These are phyloP conservation scores for Russula vinacea DNA, from an alignment of 768 basidiomycete species.

Conservation along the genomic window DNA sequence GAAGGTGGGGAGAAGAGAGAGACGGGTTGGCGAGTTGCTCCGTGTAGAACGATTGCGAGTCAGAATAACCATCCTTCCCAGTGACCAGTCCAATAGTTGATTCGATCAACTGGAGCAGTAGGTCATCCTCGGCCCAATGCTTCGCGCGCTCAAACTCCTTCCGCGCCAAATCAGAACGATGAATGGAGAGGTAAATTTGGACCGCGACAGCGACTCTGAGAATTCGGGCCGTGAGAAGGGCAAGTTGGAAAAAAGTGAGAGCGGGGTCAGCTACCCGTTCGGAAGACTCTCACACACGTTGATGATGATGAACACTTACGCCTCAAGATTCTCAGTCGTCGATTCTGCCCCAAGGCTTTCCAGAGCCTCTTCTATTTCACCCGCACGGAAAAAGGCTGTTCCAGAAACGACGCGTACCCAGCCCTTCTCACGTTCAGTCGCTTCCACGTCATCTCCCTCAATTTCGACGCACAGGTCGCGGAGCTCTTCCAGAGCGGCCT, in stretches of 20 bases:
- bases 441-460: conserved; percentile 72
- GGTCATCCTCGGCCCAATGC: conserved; percentile 84
- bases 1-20: conserved; percentile 65
- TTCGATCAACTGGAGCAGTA: conserved; percentile 86
- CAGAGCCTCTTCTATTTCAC: conserved; percentile 87
- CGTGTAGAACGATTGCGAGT: conserved; percentile 63
- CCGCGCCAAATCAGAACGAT: conserved; percentile 82
- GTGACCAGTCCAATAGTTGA: conserved; percentile 74
- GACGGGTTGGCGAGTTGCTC: conserved; percentile 83
- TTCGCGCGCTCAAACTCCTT: conserved; percentile 82
- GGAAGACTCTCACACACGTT: conserved; percentile 19
- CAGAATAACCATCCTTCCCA: conserved; percentile 63
- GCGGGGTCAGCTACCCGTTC: conserved; percentile 8
- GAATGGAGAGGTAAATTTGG: conserved; percentile 88
- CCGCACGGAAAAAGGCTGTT: conserved; percentile 80
- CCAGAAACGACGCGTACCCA: conserved; percentile 77
- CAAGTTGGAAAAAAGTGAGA: not conserved
- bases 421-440: conserved; percentile 64
- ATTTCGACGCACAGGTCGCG: conserved; percentile 85
- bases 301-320: conserved; percentile 53
- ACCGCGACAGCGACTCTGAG: conserved; percentile 76
- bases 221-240: conserved; percentile 16
- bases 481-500: conserved; percentile 69
- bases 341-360: conserved; percentile 73
- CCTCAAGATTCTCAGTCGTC: conserved; percentile 78